Evolutionary conservation across 176 grass and related monocot species (phyloP).

Genomic region (Aegilops umbellulata): DNA sequence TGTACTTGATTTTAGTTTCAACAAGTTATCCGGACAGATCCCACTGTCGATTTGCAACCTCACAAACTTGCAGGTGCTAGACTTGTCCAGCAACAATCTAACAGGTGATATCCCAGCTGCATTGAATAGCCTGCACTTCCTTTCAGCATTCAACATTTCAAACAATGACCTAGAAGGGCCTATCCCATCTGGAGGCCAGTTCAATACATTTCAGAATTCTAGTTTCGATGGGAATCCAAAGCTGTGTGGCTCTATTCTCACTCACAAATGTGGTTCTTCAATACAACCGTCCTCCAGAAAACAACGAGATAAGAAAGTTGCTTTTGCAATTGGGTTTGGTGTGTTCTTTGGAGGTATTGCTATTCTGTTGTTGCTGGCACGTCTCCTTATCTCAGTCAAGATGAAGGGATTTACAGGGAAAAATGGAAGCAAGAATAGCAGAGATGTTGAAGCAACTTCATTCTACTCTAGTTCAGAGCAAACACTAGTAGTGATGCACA

Average conservation of each 20-base stretch:
- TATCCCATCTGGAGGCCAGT: constrained; percentile 23
- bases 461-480: not conserved
- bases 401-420: not conserved
- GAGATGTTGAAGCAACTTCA: not conserved
- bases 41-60: constrained; percentile 22
- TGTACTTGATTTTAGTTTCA: not conserved
- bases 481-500: not conserved
- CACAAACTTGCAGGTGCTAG: not conserved
- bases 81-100: not conserved
- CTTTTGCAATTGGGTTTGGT: constrained; percentile 7
- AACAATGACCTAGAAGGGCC: constrained; percentile 25
- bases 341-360: not conserved
- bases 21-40: constrained; percentile 2
- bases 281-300: not conserved
- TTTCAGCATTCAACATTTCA: constrained; percentile 10
- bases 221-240: constrained; percentile 11
- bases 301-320: not conserved
- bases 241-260: not conserved
- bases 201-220: not conserved
- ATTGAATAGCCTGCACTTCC: not conserved
- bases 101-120: not conserved
- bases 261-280: not conserved
- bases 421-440: not conserved
- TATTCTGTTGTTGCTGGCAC: not conserved
- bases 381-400: not conserved